phyloP scores from a whole-genome alignment of 768 basidiomycete genomes.

The Pulveroboletus frians region DNA sequence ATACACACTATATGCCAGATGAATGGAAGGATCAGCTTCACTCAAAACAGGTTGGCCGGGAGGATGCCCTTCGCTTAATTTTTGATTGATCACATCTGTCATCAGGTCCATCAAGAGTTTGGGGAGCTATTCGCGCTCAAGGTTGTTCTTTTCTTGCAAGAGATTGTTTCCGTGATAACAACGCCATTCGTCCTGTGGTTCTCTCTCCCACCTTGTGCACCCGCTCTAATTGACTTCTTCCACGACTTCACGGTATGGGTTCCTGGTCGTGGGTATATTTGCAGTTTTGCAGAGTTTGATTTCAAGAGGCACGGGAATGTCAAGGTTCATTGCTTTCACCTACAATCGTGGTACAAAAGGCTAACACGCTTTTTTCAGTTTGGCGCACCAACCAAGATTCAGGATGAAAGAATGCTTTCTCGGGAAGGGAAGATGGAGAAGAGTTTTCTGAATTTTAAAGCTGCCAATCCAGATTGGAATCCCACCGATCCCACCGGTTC shows the following conservation, averaged over 20 bases:
- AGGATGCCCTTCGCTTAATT: not conserved
- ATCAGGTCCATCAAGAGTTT: conserved; percentile 84
- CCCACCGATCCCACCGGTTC: conserved; percentile 89
- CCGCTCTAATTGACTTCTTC: conserved; percentile 95
- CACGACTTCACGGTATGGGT: conserved; percentile 97
- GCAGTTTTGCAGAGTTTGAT: conserved; percentile 97
- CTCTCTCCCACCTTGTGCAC: conserved; percentile 84
- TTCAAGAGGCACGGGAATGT: conserved; percentile 92
- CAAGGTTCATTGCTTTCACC: conserved; percentile 47
- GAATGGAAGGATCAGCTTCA: conserved; percentile 89
- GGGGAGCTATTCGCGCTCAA: conserved; percentile 94
- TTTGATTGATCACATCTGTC: not conserved
- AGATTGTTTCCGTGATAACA: conserved; percentile 83
- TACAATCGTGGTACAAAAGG: not conserved
- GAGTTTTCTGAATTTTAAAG: conserved; percentile 93
- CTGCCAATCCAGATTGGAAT: conserved; percentile 93
- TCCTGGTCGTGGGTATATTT: conserved; percentile 93
- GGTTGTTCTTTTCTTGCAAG: conserved; percentile 78
- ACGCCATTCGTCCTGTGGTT: conserved; percentile 95
- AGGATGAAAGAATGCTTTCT: conserved; percentile 73
- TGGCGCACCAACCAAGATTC: conserved; percentile 69
- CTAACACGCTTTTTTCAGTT: conserved; percentile 43
- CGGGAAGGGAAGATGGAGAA: conserved; percentile 99
- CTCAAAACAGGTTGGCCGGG: conserved; percentile 63
- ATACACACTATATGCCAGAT: conserved; percentile 94